These are phyloP conservation scores for Pterula multifida DNA, from an alignment of 1,284 basidiomycete species.

Conservation along the genomic window DNA sequence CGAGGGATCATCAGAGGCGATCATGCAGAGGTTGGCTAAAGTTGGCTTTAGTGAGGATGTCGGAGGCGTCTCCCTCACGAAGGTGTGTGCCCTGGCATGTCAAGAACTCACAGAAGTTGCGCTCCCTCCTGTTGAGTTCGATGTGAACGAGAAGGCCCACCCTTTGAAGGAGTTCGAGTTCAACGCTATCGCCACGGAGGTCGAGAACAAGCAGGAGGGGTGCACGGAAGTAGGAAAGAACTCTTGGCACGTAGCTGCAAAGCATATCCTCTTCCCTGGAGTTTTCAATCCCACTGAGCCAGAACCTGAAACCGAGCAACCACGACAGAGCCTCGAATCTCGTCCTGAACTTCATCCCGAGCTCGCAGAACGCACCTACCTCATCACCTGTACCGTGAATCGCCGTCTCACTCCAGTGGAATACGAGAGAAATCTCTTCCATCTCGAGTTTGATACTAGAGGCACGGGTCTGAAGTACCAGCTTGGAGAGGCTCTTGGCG, in stretches of 20 bases:
- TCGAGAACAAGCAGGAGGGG: slow-evolving; percentile 37
- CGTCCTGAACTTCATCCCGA: slow-evolving; percentile 81
- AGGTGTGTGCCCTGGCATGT: slow-evolving; percentile 45
- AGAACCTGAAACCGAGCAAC: slow-evolving; percentile 26
- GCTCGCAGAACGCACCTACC: slow-evolving; percentile 80
- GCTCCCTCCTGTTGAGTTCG: slow-evolving; percentile 15
- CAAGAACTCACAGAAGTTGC: slow-evolving; percentile 39
- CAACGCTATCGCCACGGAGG: slow-evolving; percentile 58
- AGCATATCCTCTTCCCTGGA: slow-evolving; percentile 80
- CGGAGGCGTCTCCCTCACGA: slow-evolving; percentile 29
- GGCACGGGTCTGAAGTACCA: slow-evolving; percentile 93
- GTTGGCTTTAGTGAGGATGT: slow-evolving; percentile 28
- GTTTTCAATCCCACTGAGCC: slow-evolving; percentile 46
- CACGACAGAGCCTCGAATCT: too few species aligned
- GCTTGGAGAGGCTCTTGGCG: slow-evolving; percentile 92
- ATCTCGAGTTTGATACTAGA: slow-evolving; percentile 89
- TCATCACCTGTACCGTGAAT: slow-evolving; percentile 91
- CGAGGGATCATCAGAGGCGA: slow-evolving; percentile 35
- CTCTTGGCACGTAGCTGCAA: slow-evolving; percentile 82
- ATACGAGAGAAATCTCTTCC: slow-evolving; percentile 98
- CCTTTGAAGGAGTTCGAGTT: slow-evolving; percentile 49
- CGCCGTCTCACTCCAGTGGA: slow-evolving; percentile 87
- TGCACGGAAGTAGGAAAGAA: slow-evolving; percentile 51
- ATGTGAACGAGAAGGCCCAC: slow-evolving; percentile 15
- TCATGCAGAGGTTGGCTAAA: slow-evolving; percentile 39